These are phyloP conservation scores for Xylaria sp. DNA, from an alignment of 495 filamentous ascomycete genomes.

Conservation along the genomic window DNA sequence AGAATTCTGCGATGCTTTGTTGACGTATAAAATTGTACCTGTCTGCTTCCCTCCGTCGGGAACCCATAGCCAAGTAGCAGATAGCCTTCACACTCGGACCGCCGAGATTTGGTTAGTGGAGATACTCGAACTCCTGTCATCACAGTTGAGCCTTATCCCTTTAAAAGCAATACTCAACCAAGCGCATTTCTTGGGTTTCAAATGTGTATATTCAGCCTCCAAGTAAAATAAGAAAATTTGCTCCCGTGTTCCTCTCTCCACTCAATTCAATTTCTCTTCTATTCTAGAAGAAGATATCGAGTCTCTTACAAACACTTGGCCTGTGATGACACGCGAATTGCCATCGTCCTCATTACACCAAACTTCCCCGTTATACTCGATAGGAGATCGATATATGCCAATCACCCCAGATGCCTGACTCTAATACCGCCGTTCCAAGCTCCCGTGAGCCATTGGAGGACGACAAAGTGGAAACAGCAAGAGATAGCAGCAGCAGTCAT, in stretches of 20 bases:
- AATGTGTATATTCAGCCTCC: conserved; percentile 16
- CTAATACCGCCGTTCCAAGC: conserved; percentile 3
- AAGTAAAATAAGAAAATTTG: conserved; percentile 9
- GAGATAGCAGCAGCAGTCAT: conserved; percentile 2
- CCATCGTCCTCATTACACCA: background rate
- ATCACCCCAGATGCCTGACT: conserved; percentile 10
- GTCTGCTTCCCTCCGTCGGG: background rate
- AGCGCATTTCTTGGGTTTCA: background rate
- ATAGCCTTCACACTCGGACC: background rate
- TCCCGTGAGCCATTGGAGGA: background rate
- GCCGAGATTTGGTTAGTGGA: background rate
- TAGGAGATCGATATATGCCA: background rate
- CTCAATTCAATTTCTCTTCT: background rate
- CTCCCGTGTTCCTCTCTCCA: background rate
- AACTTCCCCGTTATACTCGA: background rate
- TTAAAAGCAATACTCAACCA: background rate
- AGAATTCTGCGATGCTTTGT: conserved; percentile 3
- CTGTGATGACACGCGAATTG: conserved; percentile 21
- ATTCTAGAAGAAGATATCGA: background rate
- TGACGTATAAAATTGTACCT: background rate
- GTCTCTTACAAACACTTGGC: background rate
- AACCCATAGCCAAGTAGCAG: background rate
- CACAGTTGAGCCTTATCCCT: background rate
- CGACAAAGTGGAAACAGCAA: background rate
- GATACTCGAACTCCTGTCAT: background rate